Percentiles rank a stretch among this genome's conserved stretches.
Conservation (phyloP, 2,329 filamentous ascomycete genomes). For the Plenodomus lindquistii region DNA sequence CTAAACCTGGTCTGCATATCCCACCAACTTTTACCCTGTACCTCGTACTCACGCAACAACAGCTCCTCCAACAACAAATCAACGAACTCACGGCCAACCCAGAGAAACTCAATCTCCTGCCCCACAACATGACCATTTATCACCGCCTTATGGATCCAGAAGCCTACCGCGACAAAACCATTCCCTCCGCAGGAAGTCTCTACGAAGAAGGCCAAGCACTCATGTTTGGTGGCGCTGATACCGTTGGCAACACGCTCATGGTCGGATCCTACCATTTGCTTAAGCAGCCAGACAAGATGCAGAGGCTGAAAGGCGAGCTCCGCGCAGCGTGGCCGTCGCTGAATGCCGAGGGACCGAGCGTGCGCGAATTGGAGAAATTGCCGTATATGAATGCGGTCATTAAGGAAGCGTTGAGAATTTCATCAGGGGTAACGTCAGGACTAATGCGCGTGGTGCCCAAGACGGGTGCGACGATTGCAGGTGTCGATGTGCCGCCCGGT, state of each 20-base stretch:
- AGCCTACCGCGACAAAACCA: constrained; percentile 34
- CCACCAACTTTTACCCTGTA: background rate
- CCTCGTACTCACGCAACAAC: background rate
- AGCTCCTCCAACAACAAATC: constrained; percentile 39
- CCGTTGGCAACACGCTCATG: constrained; percentile 49
- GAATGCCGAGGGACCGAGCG: constrained; percentile 23
- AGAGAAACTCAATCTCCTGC: constrained; percentile 33
- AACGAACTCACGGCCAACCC: constrained; percentile 36
- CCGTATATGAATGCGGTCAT: constrained; percentile 41
- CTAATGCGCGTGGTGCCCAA: constrained; percentile 28
- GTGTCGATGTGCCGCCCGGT: constrained; percentile 19
- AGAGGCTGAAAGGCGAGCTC: constrained; percentile 47
- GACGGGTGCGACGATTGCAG: constrained; percentile 25
- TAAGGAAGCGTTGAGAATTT: constrained; percentile 47
- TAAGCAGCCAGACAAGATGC: constrained; percentile 34
- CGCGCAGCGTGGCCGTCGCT: constrained; percentile 43
- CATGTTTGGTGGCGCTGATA: constrained; percentile 54
- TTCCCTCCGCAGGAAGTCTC: constrained; percentile 40
- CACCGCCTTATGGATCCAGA: constrained; percentile 42
- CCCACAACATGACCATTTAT: constrained; percentile 46
- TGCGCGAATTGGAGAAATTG: constrained; percentile 45
- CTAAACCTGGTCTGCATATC: constrained; percentile 32
- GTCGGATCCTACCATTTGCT: constrained; percentile 49
- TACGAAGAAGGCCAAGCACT: constrained; percentile 53
- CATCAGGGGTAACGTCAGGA: constrained; percentile 37